These are phyloP conservation scores for Otatea glauca DNA, from an alignment of 176 grass and related monocot species.

Conservation along the genomic window DNA sequence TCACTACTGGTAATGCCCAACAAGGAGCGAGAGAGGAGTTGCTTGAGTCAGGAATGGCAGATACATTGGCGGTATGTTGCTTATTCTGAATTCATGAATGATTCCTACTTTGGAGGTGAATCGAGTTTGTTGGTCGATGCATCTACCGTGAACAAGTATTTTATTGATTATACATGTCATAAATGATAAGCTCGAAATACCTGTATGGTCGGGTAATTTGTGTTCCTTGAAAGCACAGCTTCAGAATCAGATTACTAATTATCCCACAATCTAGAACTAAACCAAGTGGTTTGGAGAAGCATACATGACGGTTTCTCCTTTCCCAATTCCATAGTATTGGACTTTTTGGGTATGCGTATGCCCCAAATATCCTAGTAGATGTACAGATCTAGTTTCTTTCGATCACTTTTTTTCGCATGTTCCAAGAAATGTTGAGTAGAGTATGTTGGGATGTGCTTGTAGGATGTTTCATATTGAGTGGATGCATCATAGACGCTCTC, in stretches of 20 bases:
- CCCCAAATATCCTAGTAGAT: not conserved
- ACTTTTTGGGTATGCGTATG: not conserved
- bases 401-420: not conserved
- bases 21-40: constrained; percentile 77
- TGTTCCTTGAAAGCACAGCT: not conserved
- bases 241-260: not conserved
- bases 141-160: not conserved
- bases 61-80: constrained; percentile 67
- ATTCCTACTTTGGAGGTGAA: constrained; percentile 1
- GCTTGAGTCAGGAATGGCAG: constrained; percentile 82
- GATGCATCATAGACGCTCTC: not conserved
- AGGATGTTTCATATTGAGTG: constrained; percentile 5
- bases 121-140: not conserved
- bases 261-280: constrained; percentile 20
- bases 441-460: not conserved
- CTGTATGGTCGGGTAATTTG: not conserved
- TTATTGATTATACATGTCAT: not conserved
- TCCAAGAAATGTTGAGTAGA: not conserved
- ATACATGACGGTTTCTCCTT: not conserved
- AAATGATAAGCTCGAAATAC: not conserved
- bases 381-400: not conserved
- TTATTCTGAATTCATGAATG: constrained; percentile 17
- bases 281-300: not conserved
- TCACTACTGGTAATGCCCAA: constrained; percentile 53
- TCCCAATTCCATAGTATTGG: not conserved